Evolutionary conservation across 345 rosid genomes (phyloP).

Genomic region (Populus euphratica): DNA sequence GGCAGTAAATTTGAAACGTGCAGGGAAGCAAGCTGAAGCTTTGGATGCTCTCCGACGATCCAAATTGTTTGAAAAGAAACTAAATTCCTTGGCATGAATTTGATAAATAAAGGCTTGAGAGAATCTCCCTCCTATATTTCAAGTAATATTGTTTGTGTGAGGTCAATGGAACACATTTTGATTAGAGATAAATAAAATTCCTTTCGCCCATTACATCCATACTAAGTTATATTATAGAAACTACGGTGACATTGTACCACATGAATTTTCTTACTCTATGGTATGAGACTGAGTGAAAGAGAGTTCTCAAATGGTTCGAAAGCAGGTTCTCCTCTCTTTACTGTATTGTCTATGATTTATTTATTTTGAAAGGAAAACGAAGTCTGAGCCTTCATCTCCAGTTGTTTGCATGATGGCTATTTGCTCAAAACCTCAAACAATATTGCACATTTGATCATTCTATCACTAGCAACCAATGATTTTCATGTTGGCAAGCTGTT

Average conservation of each 20-base stretch:
- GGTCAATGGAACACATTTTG: conserved; percentile 2
- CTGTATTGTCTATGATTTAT: background rate
- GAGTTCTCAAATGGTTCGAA: no score
- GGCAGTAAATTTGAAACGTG: conserved; percentile 66
- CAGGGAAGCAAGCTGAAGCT: conserved; percentile 91
- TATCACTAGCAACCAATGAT: background rate
- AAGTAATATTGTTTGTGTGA: background rate
- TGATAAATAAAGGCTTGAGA: conserved; percentile 20
- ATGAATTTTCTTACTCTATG: background rate
- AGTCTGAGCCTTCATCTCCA: background rate
- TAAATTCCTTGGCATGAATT: conserved; percentile 38
- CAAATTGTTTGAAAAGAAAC: conserved; percentile 68
- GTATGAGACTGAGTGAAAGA: no score
- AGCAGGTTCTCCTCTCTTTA: no score
- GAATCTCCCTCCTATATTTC: no score
- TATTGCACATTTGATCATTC: background rate
- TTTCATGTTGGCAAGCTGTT: background rate
- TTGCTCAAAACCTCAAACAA: background rate
- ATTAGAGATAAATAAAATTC: background rate
- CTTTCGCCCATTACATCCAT: background rate
- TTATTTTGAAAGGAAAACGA: background rate
- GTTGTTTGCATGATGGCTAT: background rate
- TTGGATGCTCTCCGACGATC: conserved; percentile 79
- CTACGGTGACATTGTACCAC: background rate
- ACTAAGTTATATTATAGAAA: background rate